Conservation (phyloP, 78 protist species). For the Dictyostelium intermedium region DNA sequence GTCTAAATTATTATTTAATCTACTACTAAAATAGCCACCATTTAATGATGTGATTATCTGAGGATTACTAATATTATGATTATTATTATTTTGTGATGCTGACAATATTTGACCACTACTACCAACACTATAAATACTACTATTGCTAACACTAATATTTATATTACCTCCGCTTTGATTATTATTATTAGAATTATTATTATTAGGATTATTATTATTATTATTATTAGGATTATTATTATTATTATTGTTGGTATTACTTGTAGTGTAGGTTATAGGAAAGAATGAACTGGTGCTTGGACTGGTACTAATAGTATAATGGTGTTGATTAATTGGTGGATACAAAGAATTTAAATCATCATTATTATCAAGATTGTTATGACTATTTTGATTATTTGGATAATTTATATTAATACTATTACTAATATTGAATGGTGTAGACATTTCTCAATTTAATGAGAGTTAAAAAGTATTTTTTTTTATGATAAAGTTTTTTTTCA, state of each 20-base stretch:
- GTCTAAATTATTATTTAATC: not conserved
- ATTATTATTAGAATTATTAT: not conserved
- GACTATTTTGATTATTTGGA: not conserved
- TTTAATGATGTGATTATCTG: not conserved
- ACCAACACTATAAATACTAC: too few relatives aligned
- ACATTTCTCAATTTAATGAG: not conserved
- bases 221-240: not conserved
- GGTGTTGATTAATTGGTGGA: not conserved
- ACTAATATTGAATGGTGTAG: not conserved
- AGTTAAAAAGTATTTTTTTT: too few relatives aligned
- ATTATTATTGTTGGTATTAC: not conserved
- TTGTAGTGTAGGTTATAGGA: slow-evolving; percentile 24
- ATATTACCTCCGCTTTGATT: not conserved
- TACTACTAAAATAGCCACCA: slow-evolving; percentile 3
- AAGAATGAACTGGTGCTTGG: not conserved
- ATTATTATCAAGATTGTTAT: not conserved
- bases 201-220: not conserved
- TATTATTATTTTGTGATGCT: not conserved
- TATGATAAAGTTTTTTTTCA: not conserved
- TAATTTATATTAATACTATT: not conserved
- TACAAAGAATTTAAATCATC: not conserved
- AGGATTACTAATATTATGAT: not conserved
- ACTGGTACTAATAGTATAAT: slow-evolving; percentile 13
- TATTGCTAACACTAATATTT: not conserved
- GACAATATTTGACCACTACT: not conserved